phyloP scores from a whole-genome alignment of 495 filamentous ascomycete genomes.

The Hypoxylon fragiforme region DNA sequence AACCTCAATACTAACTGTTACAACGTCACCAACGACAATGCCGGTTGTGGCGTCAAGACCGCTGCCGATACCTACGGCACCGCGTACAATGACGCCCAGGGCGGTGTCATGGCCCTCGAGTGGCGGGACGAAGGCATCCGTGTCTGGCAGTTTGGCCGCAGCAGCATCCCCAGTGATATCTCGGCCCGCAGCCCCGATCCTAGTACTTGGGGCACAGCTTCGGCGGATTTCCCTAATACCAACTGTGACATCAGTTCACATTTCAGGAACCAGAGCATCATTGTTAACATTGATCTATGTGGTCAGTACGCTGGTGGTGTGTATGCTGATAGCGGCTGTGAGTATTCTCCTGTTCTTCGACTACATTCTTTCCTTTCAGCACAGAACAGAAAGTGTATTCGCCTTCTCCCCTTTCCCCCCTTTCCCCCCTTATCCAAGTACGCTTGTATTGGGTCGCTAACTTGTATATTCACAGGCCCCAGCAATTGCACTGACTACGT shows the following conservation, averaged over 20 bases:
- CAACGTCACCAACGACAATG: conserved; percentile 54
- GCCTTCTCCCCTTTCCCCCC: too few species aligned
- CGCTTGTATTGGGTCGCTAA: not conserved
- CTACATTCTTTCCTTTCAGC: conserved; percentile 1
- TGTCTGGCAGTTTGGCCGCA: conserved; percentile 62
- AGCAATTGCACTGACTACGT: conserved; percentile 64
- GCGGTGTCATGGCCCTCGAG: conserved; percentile 67
- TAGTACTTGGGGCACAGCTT: conserved; percentile 59
- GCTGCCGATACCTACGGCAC: conserved; percentile 52
- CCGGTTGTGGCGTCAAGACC: conserved; percentile 56
- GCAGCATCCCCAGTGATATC: conserved; percentile 57
- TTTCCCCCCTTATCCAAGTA: too few species aligned
- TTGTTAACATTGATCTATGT: conserved; percentile 71
- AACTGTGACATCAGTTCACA: conserved; percentile 62
- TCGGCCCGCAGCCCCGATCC: conserved; percentile 56
- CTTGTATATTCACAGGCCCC: conserved; percentile 34
- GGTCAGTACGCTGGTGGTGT: conserved; percentile 63
- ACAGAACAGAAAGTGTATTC: too few species aligned
- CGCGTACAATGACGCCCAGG: conserved; percentile 59
- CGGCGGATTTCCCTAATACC: conserved; percentile 60
- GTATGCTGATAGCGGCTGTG: conserved; percentile 48
- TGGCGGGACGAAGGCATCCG: conserved; percentile 62
- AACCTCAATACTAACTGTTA: conserved; percentile 57
- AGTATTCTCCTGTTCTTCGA: conserved; percentile 31
- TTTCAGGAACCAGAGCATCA: conserved; percentile 67